Evolutionary conservation across 164 flowering plant genomes (phyloP).

Genomic region (Cinnamomum chago): DNA sequence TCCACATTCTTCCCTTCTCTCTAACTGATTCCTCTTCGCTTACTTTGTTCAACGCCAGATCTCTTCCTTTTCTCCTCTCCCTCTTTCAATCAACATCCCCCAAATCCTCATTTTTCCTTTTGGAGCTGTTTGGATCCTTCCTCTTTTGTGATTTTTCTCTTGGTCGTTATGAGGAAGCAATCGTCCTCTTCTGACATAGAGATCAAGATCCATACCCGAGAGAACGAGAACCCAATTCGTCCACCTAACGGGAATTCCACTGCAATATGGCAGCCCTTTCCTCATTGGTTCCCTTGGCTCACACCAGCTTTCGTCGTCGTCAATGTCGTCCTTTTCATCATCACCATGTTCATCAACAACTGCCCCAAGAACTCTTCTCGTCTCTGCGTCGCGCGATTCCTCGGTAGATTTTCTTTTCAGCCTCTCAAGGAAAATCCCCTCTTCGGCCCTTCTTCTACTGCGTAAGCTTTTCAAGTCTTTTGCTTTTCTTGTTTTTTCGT

Average conservation of each 20-base stretch:
- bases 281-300: slow-evolving; percentile 40
- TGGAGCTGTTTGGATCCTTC: too few relatives aligned
- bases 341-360: slow-evolving; percentile 61
- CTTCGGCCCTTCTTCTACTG: slow-evolving; percentile 75
- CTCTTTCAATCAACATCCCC: too few relatives aligned
- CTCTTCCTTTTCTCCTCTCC: neutral
- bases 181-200: slow-evolving; percentile 20
- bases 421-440: slow-evolving; percentile 74
- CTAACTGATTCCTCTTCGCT: neutral
- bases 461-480: slow-evolving; percentile 35
- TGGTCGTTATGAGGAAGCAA: slow-evolving; percentile 24
- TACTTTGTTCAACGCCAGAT: neutral
- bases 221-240: slow-evolving; percentile 22
- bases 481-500: neutral
- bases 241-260: slow-evolving; percentile 14
- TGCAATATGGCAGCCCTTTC: neutral
- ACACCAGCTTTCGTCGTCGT: slow-evolving; percentile 53
- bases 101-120: too few relatives aligned
- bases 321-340: slow-evolving; percentile 47
- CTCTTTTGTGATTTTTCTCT: neutral
- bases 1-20: neutral
- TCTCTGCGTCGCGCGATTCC: slow-evolving; percentile 17
- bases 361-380: slow-evolving; percentile 48
- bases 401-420: slow-evolving; percentile 72
- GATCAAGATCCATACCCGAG: slow-evolving; percentile 25